Evolutionary conservation across 805 yeast species (phyloP).

Genomic region (Candida fluviatilis): DNA sequence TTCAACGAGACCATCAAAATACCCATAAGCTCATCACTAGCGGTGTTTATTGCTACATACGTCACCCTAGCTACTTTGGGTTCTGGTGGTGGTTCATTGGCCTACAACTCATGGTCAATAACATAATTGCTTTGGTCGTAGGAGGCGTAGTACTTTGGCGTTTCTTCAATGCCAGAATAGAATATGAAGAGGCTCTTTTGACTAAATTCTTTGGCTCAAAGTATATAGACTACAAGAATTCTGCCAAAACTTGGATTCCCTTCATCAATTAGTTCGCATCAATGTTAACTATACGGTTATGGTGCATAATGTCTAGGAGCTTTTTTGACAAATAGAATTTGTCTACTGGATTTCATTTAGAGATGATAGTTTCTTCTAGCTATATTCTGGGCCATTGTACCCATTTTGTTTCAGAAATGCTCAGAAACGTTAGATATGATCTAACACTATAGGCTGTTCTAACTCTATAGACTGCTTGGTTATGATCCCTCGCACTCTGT

Average conservation of each 20-base stretch:
- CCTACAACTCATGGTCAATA: slow-evolving; percentile 65
- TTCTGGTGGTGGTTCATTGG: slow-evolving; percentile 94
- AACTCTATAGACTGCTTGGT: no score
- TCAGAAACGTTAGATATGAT: no score
- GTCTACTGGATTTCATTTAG: no score
- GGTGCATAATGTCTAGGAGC: no score
- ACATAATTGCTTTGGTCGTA: slow-evolving; percentile 52
- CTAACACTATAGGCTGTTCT: no score
- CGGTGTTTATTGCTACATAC: slow-evolving; percentile 62
- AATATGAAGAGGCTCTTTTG: slow-evolving; percentile 65
- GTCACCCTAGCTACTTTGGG: slow-evolving; percentile 93
- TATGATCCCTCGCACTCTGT: no score
- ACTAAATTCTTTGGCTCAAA: slow-evolving; percentile 66
- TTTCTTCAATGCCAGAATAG: slow-evolving; percentile 68
- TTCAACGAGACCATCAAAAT: slow-evolving; percentile 48
- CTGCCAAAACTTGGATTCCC: slow-evolving; percentile 50
- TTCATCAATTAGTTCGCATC: slow-evolving; percentile 38
- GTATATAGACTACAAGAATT: slow-evolving; percentile 49
- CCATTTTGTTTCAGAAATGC: no score
- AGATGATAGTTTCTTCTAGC: no score
- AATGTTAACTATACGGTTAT: no score
- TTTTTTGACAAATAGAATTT: no score
- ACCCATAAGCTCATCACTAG: slow-evolving; percentile 66
- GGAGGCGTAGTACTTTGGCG: slow-evolving; percentile 58
- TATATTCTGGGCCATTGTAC: no score